Percentiles rank a stretch among this genome's conserved stretches.
Evolutionary conservation across 176 grass and related monocot genomes (phyloP).

Genomic region (Zoysia japonica): DNA sequence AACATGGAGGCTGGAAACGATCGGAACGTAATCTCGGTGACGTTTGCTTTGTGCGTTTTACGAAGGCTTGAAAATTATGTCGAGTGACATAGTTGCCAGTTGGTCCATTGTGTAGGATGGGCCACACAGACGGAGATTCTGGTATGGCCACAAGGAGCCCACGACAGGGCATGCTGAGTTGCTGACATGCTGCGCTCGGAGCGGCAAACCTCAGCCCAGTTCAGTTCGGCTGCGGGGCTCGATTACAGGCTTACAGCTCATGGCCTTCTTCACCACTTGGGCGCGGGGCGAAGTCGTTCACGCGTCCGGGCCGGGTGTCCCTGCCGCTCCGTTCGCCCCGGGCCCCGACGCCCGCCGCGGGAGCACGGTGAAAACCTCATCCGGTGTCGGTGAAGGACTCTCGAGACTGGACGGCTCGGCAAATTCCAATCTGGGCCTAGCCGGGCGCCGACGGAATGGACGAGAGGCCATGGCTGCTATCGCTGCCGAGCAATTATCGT

Average conservation of each 20-base stretch:
- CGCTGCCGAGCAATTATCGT: not conserved
- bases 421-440: no score
- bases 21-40: conserved; percentile 44
- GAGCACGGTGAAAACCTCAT: no score
- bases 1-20: not conserved
- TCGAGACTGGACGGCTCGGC: no score
- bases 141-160: not conserved
- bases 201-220: not conserved
- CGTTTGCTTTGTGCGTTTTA: not conserved
- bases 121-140: not conserved
- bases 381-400: no score
- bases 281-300: no score
- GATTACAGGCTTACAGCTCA: no score
- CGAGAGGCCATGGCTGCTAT: not conserved
- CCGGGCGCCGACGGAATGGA: no score
- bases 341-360: no score
- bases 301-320: no score
- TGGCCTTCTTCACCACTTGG: not conserved
- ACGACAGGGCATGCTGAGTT: not conserved
- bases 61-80: not conserved
- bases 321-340: no score
- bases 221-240: not conserved
- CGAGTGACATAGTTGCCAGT: no score
- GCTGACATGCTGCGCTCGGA: not conserved
- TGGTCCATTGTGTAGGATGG: not conserved